Evolutionary conservation across 495 filamentous ascomycete species (phyloP).

Genomic region (Penicillium steckii): DNA sequence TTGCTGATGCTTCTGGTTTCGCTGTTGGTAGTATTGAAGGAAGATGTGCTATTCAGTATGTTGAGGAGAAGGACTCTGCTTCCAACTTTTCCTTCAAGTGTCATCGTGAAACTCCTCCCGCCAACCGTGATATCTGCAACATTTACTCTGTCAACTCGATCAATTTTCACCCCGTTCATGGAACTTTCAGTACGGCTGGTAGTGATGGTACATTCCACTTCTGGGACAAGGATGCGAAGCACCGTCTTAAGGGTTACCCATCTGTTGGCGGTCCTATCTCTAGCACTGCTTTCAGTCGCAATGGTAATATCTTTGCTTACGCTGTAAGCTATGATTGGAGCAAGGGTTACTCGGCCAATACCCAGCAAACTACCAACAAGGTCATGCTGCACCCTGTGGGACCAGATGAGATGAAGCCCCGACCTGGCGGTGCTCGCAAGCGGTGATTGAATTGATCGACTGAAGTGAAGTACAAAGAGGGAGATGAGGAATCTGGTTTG

Average conservation of each 20-base stretch:
- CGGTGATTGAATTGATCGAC: conserved; percentile 53
- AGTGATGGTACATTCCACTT: conserved; percentile 87
- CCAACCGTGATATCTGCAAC: conserved; percentile 64
- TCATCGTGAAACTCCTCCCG: conserved; percentile 73
- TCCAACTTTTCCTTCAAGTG: conserved; percentile 93
- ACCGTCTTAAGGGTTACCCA: conserved; percentile 85
- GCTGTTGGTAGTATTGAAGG: conserved; percentile 88
- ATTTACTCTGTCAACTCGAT: conserved; percentile 90
- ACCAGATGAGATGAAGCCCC: conserved; percentile 78
- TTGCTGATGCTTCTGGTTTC: conserved; percentile 78
- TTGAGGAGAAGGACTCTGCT: conserved; percentile 79
- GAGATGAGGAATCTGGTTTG: conserved; percentile 2
- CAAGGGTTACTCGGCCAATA: conserved; percentile 79
- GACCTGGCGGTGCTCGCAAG: conserved; percentile 65
- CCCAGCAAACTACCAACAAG: conserved; percentile 67
- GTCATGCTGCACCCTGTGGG: conserved; percentile 81
- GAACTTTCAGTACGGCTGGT: conserved; percentile 88
- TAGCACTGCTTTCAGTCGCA: conserved; percentile 72
- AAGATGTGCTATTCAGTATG: conserved; percentile 84
- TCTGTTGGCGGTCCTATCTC: conserved; percentile 78
- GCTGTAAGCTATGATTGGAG: conserved; percentile 94
- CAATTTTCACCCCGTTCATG: conserved; percentile 81
- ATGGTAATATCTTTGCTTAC: conserved; percentile 83
- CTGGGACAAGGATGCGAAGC: conserved; percentile 88
- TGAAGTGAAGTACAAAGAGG: conserved; percentile 2